Conservation (phyloP, 768 basidiomycete species). For the Mycena epipterygia region DNA sequence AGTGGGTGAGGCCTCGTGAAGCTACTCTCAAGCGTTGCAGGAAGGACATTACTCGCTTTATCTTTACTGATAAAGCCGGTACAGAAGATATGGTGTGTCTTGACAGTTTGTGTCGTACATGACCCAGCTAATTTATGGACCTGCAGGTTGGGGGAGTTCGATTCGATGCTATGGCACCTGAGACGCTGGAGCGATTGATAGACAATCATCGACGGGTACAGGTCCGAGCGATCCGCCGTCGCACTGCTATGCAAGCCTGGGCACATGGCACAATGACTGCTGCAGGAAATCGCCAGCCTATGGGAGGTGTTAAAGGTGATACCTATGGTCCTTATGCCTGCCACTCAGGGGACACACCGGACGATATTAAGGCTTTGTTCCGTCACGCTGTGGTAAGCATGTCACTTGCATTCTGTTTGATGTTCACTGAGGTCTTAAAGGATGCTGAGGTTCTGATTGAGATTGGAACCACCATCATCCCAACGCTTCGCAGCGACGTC, state of each 20-base stretch:
- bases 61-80: background rate
- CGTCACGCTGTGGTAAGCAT: constrained; percentile 3
- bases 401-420: background rate
- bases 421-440: background rate
- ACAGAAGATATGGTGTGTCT: background rate
- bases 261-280: constrained; percentile 1
- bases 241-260: background rate
- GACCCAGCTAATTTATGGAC: background rate
- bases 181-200: background rate
- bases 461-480: background rate
- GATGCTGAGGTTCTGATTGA: background rate
- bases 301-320: background rate
- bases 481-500: background rate
- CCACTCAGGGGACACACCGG: background rate
- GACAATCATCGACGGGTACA: background rate
- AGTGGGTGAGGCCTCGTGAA: background rate
- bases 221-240: background rate
- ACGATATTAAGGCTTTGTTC: constrained; percentile 6
- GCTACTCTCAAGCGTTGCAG: background rate
- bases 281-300: background rate
- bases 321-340: background rate
- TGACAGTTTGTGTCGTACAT: no score
- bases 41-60: background rate
- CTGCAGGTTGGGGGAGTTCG: constrained; percentile 15
- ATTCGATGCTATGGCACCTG: background rate